A percentile compares a stretch with the other conserved stretches of the same genome.
Conservation (phyloP, 768 basidiomycete genomes). For the Xerocomellus chrysenteron region DNA sequence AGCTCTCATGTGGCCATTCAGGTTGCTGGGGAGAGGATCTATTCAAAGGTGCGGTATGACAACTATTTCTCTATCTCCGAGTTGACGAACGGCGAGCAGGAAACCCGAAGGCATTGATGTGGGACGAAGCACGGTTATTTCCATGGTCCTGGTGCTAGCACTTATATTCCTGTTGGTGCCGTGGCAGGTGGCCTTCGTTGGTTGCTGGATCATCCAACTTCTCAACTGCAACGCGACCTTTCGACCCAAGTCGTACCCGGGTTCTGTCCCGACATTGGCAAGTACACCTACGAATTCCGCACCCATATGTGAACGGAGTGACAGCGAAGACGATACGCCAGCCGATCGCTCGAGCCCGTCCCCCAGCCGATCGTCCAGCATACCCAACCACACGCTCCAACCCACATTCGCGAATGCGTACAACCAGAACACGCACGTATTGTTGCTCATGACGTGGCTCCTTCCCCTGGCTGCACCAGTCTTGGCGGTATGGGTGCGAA, state of each 20-base stretch:
- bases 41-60: slow-evolving; percentile 14
- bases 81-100: slow-evolving; percentile 9
- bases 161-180: slow-evolving; percentile 80
- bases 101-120: slow-evolving; percentile 37
- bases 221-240: slow-evolving; percentile 51
- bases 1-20: slow-evolving; percentile 46
- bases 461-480: slow-evolving; percentile 76
- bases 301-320: slow-evolving; percentile 12
- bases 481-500: slow-evolving; percentile 87
- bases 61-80: neutral
- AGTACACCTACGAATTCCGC: slow-evolving; percentile 27
- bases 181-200: slow-evolving; percentile 89
- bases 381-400: neutral
- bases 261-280: slow-evolving; percentile 27
- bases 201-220: slow-evolving; percentile 79
- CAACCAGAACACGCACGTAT: slow-evolving; percentile 56
- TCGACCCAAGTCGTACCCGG: slow-evolving; percentile 15
- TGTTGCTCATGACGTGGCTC: slow-evolving; percentile 79
- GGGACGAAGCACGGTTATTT: slow-evolving; percentile 50
- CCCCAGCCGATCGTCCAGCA: neutral
- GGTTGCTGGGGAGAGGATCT: slow-evolving; percentile 14
- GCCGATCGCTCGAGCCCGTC: neutral
- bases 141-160: slow-evolving; percentile 58
- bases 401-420: slow-evolving; percentile 29
- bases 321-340: slow-evolving; percentile 9